Conservation (phyloP, 208 protist genomes). For the Leishmania mexicana region DNA sequence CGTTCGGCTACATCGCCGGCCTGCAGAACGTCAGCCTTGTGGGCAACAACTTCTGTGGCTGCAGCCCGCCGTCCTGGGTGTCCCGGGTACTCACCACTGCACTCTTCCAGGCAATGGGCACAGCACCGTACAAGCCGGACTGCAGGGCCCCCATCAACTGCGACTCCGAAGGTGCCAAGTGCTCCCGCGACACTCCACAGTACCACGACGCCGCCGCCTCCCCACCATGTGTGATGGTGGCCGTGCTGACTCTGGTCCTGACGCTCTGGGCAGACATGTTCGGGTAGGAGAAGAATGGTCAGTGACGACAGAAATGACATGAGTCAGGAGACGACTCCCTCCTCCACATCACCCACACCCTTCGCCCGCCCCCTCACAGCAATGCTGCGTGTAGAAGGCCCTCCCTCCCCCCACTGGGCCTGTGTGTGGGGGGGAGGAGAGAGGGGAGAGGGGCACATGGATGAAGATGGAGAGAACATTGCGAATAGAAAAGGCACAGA, state of each 20-base stretch:
- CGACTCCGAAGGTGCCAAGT: conserved; percentile 3
- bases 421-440: background rate
- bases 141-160: conserved; percentile 10
- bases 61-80: conserved; percentile 14
- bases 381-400: background rate
- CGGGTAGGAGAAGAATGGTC: too few species aligned
- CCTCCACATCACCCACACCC: background rate
- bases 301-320: too few species aligned
- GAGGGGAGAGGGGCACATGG: background rate
- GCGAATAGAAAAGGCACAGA: too few species aligned
- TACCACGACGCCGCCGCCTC: conserved; percentile 9
- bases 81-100: conserved; percentile 11
- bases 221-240: background rate
- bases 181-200: conserved; percentile 3
- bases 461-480: background rate
- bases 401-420: background rate
- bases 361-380: background rate
- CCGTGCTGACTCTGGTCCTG: conserved; percentile 1
- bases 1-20: conserved; percentile 10
- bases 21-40: conserved; percentile 16
- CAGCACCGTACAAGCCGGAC: background rate
- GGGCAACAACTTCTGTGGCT: conserved; percentile 24
- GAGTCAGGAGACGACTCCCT: too few species aligned
- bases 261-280: too few species aligned
- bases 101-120: conserved; percentile 11